phyloP scores from a whole-genome alignment of 805 yeast genomes.

The Metschnikowia lunata region DNA sequence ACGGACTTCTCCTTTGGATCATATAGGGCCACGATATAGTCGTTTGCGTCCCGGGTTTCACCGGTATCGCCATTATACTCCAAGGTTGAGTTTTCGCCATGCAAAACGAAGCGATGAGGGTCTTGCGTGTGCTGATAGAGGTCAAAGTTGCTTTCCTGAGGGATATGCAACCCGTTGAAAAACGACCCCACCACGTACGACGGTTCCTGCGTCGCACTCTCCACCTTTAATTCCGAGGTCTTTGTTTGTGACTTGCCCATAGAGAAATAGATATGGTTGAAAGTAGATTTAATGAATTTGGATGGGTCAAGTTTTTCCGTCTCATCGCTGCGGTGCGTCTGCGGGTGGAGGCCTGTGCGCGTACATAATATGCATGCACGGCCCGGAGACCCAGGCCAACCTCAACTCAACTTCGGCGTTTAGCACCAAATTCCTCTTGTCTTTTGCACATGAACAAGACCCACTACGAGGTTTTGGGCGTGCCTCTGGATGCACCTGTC shows the following conservation, averaged over 20 bases:
- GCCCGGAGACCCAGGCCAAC: background rate
- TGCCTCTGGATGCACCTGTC: slow-evolving; percentile 34
- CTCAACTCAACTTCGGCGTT: background rate
- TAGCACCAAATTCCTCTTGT: too few relatives aligned
- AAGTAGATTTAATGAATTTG: background rate
- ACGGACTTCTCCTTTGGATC: slow-evolving; percentile 63
- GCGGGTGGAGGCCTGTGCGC: background rate
- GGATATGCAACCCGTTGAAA: slow-evolving; percentile 70
- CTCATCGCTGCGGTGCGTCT: slow-evolving; percentile 12
- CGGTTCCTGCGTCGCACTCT: slow-evolving; percentile 40
- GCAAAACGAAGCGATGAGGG: slow-evolving; percentile 47
- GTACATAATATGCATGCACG: background rate
- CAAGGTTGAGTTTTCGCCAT: slow-evolving; percentile 72
- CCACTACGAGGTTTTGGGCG: slow-evolving; percentile 58
- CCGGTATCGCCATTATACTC: slow-evolving; percentile 62
- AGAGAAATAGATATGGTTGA: background rate
- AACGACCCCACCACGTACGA: slow-evolving; percentile 62
- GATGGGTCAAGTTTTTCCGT: slow-evolving; percentile 1
- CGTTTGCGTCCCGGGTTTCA: slow-evolving; percentile 31
- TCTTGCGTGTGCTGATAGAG: slow-evolving; percentile 49
- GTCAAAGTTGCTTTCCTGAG: slow-evolving; percentile 56
- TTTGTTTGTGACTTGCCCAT: slow-evolving; percentile 31
- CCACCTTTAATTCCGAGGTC: slow-evolving; percentile 39
- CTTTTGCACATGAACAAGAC: slow-evolving; percentile 4
- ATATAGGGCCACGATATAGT: slow-evolving; percentile 72